Conservation (phyloP, 2,329 filamentous ascomycete species). For the Aspergillus neoniger region DNA sequence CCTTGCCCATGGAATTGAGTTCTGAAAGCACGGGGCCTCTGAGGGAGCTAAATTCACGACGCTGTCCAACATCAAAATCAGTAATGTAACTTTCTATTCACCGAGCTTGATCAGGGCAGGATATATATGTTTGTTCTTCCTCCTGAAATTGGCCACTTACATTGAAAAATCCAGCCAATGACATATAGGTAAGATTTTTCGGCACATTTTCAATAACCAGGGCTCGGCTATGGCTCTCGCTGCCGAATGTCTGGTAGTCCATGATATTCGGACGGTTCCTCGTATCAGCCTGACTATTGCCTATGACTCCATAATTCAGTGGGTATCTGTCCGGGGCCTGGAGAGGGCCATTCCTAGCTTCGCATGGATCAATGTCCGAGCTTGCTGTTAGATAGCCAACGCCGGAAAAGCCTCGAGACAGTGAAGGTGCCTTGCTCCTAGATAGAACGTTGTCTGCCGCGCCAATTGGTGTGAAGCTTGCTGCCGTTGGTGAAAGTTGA, state of each 20-base stretch:
- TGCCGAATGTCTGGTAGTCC: slow-evolving; percentile 25
- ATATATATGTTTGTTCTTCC: too few species aligned
- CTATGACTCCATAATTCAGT: slow-evolving; percentile 28
- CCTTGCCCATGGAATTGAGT: slow-evolving; percentile 42
- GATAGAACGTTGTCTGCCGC: slow-evolving; percentile 17
- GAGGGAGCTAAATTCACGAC: slow-evolving; percentile 40
- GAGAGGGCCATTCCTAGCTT: slow-evolving; percentile 8
- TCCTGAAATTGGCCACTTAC: slow-evolving; percentile 30
- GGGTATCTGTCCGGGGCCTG: slow-evolving; percentile 17
- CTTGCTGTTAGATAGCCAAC: slow-evolving; percentile 25
- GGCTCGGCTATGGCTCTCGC: slow-evolving; percentile 32
- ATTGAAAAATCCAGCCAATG: slow-evolving; percentile 42
- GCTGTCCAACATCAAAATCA: slow-evolving; percentile 22
- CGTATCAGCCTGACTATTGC: slow-evolving; percentile 19
- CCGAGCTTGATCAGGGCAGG: background rate
- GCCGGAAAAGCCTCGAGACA: slow-evolving; percentile 16
- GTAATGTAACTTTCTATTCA: background rate
- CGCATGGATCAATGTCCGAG: slow-evolving; percentile 23
- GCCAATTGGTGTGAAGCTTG: slow-evolving; percentile 59
- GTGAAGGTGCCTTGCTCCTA: slow-evolving; percentile 12
- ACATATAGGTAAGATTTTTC: slow-evolving; percentile 33
- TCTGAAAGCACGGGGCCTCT: slow-evolving; percentile 41
- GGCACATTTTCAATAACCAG: slow-evolving; percentile 38
- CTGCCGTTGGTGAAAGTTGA: slow-evolving; percentile 65
- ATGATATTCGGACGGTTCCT: slow-evolving; percentile 14